Conservation (phyloP, 2,329 filamentous ascomycete genomes). For the Tolypocladium ophioglossoides region DNA sequence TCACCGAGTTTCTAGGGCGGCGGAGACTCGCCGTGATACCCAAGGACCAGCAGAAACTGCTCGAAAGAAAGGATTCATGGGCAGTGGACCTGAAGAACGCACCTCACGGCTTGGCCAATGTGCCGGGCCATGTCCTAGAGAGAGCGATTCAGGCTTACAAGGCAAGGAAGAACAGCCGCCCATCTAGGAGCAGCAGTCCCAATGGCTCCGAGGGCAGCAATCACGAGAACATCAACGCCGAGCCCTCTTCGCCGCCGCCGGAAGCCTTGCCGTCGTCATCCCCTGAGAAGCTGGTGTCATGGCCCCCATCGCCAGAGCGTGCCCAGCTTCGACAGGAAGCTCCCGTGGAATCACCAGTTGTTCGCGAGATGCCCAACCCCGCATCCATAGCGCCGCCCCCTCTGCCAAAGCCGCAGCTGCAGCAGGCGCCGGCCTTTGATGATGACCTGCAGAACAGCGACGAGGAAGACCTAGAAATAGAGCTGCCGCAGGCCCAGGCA, state of each 20-base stretch:
- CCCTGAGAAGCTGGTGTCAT: constrained; percentile 7
- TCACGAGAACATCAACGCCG: neutral
- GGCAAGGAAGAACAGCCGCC: neutral
- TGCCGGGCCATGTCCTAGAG: constrained; percentile 26
- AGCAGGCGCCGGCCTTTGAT: neutral
- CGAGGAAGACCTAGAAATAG: constrained; percentile 27
- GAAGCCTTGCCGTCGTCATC: constrained; percentile 1
- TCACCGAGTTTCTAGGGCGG: constrained; percentile 14
- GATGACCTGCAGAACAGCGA: constrained; percentile 6
- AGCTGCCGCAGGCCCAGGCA: constrained; percentile 18
- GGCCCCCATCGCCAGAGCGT: constrained; percentile 11
- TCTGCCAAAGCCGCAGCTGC: neutral
- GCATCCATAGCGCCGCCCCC: constrained; percentile 5
- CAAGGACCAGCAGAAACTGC: constrained; percentile 25
- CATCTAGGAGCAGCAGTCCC: neutral
- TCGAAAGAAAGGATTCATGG: constrained; percentile 27
- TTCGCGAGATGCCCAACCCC: constrained; percentile 14
- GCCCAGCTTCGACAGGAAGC: neutral
- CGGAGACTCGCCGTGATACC: constrained; percentile 22
- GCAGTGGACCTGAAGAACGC: constrained; percentile 13
- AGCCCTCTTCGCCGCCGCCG: neutral
- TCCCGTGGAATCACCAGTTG: constrained; percentile 10
- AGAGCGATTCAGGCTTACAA: constrained; percentile 14
- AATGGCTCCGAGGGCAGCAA: neutral
- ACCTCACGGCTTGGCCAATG: constrained; percentile 15